Evolutionary conservation across 2,329 filamentous ascomycete genomes (phyloP).

Genomic region (Verticillium alfalfae): DNA sequence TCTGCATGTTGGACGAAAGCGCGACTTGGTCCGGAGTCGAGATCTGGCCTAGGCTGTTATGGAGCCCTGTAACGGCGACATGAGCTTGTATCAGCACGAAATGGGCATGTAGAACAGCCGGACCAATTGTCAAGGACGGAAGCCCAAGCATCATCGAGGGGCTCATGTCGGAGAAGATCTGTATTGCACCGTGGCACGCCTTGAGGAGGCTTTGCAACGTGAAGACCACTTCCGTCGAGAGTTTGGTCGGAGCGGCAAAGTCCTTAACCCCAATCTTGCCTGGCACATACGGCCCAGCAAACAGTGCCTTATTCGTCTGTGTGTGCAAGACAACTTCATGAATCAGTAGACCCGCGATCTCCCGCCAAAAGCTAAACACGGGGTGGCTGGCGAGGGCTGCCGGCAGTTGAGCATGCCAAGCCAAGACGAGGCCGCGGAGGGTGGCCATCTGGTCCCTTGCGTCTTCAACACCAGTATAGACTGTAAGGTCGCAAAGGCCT

Average conservation of each 20-base stretch:
- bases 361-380: constrained; percentile 2
- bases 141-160: background rate
- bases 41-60: background rate
- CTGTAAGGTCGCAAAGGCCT: constrained; percentile 1
- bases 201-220: background rate
- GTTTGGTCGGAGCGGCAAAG: constrained; percentile 2
- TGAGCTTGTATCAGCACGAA: background rate
- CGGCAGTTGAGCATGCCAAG: constrained; percentile 1
- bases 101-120: background rate
- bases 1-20: background rate
- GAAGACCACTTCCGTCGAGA: background rate
- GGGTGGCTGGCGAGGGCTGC: background rate
- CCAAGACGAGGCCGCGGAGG: background rate
- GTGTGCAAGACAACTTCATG: constrained; percentile 12
- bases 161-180: background rate
- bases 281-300: constrained; percentile 10
- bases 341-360: constrained; percentile 7
- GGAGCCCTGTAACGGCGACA: background rate
- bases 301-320: constrained; percentile 10
- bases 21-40: background rate
- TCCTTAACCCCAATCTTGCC: constrained; percentile 9
- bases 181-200: background rate
- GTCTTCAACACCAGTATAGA: background rate
- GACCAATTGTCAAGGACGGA: background rate
- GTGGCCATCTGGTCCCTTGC: background rate